Conservation (phyloP, 78 protist genomes). For the Chrysochromulina parva region DNA sequence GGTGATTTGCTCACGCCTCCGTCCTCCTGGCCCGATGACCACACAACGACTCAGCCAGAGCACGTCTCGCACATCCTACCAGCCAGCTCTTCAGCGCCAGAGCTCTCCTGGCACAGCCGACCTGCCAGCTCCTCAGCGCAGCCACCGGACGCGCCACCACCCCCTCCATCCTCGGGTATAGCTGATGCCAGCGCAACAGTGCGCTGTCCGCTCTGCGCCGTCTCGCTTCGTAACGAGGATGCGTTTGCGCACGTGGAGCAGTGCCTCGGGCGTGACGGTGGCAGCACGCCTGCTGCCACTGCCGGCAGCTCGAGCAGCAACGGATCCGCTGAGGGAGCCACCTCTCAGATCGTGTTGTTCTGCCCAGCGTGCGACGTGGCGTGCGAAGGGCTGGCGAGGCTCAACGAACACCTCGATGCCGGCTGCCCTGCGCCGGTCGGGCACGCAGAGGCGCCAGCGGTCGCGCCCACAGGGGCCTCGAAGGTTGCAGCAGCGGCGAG, state of each 20-base stretch:
- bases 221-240: not conserved
- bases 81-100: not conserved
- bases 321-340: not conserved
- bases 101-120: not conserved
- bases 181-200: too few species aligned
- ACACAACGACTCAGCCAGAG: not conserved
- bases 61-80: not conserved
- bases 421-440: not conserved
- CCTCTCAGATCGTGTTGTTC: not conserved
- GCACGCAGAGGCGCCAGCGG: not conserved
- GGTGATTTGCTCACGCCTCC: not conserved
- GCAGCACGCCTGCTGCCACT: not conserved
- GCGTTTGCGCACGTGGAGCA: not conserved
- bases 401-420: not conserved
- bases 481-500: not conserved
- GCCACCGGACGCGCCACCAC: too few species aligned
- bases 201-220: not conserved
- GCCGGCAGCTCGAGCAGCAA: not conserved
- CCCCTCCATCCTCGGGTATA: too few species aligned
- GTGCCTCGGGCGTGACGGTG: not conserved
- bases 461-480: not conserved
- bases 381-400: not conserved
- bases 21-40: not conserved
- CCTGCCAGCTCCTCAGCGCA: too few species aligned
- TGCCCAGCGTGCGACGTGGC: not conserved